Base-by-base conservation (phyloP, 2,329 filamentous ascomycete species). In the Aspergillus sp. region DNA sequence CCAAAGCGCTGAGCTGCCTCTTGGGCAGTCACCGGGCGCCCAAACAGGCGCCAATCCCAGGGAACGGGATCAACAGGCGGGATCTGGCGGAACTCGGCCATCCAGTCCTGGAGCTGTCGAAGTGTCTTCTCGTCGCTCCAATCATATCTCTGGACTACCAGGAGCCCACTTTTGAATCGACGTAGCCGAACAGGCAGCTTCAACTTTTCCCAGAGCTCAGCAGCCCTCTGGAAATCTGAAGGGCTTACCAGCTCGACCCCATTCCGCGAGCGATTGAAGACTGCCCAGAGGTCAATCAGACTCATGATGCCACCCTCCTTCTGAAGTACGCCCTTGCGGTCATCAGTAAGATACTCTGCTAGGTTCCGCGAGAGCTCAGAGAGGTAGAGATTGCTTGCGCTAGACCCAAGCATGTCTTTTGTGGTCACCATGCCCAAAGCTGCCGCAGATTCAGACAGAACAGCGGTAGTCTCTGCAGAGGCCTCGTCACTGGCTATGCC, bases 241-340 rank as follows among this genome's bases (percentile, higher is more conserved):
- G 95, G 95, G 66, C 92, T 96, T 54, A 98, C 91, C 17, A 99
- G 86, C 76, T 99, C 95, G 17, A 99, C 94, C 7, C 94, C 95
- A 55, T 94, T 94, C 57, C 94, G 87, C 31, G 91, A 92, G 38
- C 94, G 87, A 77, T 99, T 99, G 81, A 98, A 98, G 66, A 96
- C 87, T 30, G 93, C 92, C 93, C 93, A 97, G 0, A 97, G 83
- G 72, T 97, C 93, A 13, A 97, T 92, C 1, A 97, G 82, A 43
- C 88, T 94, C 74, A 97, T 91, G 69, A 96, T 95, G 1, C 93
- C 93, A 5, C 93, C 93, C 52, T 93, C 90, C 64, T 87, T 88
- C 60, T 88, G 88, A 23, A 97, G 81, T 1, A 97, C 85, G 0
- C 91, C 91, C 58, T 90, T 85, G 3, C 89, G 83, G 74, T 97